phyloP scores from a whole-genome alignment of 805 yeast species.

The Teunomyces gatunensis region DNA sequence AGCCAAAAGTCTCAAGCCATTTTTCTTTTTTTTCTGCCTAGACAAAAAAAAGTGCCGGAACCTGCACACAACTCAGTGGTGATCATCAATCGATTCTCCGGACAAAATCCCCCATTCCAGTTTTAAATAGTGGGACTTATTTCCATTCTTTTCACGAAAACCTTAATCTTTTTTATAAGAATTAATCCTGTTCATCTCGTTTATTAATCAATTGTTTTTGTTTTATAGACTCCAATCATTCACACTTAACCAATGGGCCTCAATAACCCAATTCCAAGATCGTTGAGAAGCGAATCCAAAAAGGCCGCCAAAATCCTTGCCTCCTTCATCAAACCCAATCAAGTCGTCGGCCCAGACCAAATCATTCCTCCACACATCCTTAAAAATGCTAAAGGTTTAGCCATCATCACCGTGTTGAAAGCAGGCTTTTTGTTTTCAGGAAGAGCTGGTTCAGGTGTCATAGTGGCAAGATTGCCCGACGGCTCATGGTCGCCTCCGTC shows the following conservation, averaged over 20 bases:
- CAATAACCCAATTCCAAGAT: constrained; percentile 93
- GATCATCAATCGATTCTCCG: not conserved
- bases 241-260: constrained; percentile 41
- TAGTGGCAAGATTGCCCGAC: constrained; percentile 90
- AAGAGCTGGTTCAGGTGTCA: constrained; percentile 95
- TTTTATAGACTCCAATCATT: not conserved
- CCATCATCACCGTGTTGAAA: constrained; percentile 87
- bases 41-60: not conserved
- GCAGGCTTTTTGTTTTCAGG: constrained; percentile 97
- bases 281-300: constrained; percentile 78
- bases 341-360: constrained; percentile 80
- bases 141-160: no score
- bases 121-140: not conserved
- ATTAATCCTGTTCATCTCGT: no score
- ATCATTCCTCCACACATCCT: constrained; percentile 88
- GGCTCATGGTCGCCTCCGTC: constrained; percentile 98
- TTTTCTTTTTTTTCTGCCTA: not conserved
- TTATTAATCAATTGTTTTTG: not conserved
- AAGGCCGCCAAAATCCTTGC: constrained; percentile 92
- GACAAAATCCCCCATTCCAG: not conserved
- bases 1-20: no score
- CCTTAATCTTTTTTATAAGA: no score
- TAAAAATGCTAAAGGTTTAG: constrained; percentile 89
- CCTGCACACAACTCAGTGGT: not conserved
- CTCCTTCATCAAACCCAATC: constrained; percentile 92